Conservation (phyloP, 495 filamentous ascomycete species). For the Lindgomyces ingoldianus region DNA sequence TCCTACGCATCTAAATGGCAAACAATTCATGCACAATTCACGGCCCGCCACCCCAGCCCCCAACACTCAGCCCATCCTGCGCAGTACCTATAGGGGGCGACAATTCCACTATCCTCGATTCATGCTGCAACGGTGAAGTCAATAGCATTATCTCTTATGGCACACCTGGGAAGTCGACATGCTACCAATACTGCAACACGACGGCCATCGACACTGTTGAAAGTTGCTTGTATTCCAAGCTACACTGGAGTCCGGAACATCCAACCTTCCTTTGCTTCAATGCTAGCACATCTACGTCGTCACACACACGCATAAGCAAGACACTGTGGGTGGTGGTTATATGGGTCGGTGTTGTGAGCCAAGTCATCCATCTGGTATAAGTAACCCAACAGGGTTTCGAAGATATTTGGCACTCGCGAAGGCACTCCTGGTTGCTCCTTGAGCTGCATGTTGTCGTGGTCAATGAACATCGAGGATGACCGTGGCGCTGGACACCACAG, state of each 20-base stretch:
- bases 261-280: neutral
- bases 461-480: too few relatives aligned
- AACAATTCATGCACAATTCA: neutral
- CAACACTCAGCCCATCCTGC: slow-evolving; percentile 13
- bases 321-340: too few relatives aligned
- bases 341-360: too few relatives aligned
- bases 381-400: too few relatives aligned
- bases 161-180: neutral
- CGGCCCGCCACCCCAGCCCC: slow-evolving; percentile 12
- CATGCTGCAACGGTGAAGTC: slow-evolving; percentile 29
- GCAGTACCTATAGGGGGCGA: slow-evolving; percentile 20
- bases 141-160: slow-evolving; percentile 10
- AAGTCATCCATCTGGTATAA: too few relatives aligned
- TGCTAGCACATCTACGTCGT: too few relatives aligned
- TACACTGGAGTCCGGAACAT: neutral
- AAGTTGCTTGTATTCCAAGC: slow-evolving; percentile 7
- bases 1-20: neutral
- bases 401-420: too few relatives aligned
- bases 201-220: neutral
- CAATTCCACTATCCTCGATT: slow-evolving; percentile 29
- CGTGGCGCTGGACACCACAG: too few relatives aligned
- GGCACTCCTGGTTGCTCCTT: too few relatives aligned
- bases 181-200: slow-evolving; percentile 21
- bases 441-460: too few relatives aligned
- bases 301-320: too few relatives aligned